Evolutionary conservation across 2,329 filamentous ascomycete species (phyloP), one percentile per base, ranked within the genome.

Genomic region (Teratosphaeria nubilosa): DNA sequence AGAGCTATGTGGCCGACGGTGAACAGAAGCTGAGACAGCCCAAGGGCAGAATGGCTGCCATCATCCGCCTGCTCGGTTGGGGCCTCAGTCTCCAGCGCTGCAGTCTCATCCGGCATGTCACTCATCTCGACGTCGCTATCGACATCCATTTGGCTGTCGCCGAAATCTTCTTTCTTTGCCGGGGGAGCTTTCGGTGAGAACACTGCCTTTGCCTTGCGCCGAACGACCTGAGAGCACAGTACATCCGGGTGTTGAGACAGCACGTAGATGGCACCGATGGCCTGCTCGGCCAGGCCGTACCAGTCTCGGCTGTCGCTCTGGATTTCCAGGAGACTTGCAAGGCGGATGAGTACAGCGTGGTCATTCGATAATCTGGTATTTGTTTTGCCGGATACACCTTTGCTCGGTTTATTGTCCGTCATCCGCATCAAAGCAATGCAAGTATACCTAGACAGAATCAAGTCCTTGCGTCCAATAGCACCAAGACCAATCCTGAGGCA

Each of bases 1-100:
- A 99, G 94, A 14, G 94, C 94, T 53, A 97, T 88, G 69, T 99
- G 94, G 0, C 94, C 94, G 31, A 97, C 92, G 37, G 96, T 87
- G 70, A 97, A 97, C 0, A 99, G 80, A 1, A 99, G 81, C 68
- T 97, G 94, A 0, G 94, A 96, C 1, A 99, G 79, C 0, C 84
- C 86, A 53, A 91, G 81, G 1, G 90, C 85, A 7, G 66, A 62
- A 22, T 30, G 11, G 32, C 53, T 45, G 53, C 32, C 14, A 16
- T 27, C 24, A 16, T 16, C 20, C 3, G 13, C 31, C 25, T 34
- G 24, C 31, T 53, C n/a, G 16, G 4, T 30, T 14, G 51, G 51
- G 13, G 64, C 60, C 10, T 59, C 61, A 24, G 59, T 59, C 51
- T 60, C 63, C 53, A 68, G 60, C 13, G 57, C 58, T 27, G 66